Conservation (phyloP, 1,139 yeast species). For the Saccharomyces hybrid region DNA sequence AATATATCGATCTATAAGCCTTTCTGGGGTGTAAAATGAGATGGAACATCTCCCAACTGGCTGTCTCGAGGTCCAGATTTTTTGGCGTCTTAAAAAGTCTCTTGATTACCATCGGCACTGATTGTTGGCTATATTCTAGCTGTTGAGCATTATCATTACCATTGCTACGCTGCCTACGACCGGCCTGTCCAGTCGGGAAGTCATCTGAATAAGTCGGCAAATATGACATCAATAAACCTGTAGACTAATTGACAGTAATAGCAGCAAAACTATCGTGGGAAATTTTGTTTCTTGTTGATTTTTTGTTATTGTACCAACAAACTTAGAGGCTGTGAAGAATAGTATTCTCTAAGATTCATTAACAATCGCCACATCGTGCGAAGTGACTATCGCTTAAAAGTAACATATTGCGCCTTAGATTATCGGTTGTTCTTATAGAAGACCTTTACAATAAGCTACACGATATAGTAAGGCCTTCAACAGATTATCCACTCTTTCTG, state of each 20-base stretch:
- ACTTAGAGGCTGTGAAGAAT: not conserved
- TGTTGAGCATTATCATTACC: not conserved
- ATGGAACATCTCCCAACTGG: constrained; percentile 82
- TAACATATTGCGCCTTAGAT: no score
- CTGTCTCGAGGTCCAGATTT: constrained; percentile 84
- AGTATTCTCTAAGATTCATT: not conserved
- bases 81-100: constrained; percentile 59
- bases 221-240: not conserved
- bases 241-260: not conserved
- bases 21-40: constrained; percentile 68
- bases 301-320: not conserved
- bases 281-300: not conserved
- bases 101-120: constrained; percentile 37
- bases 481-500: no score
- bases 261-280: not conserved
- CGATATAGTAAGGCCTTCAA: no score
- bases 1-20: constrained; percentile 74
- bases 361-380: not conserved
- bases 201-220: not conserved
- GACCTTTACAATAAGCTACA: no score
- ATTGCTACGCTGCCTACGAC: not conserved
- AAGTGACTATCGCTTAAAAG: not conserved
- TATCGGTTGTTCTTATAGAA: no score
- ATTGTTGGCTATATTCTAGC: not conserved
- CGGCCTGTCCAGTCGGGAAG: not conserved